Conservation (phyloP, 179 eudicot genomes). For the Silene noctiflora region DNA sequence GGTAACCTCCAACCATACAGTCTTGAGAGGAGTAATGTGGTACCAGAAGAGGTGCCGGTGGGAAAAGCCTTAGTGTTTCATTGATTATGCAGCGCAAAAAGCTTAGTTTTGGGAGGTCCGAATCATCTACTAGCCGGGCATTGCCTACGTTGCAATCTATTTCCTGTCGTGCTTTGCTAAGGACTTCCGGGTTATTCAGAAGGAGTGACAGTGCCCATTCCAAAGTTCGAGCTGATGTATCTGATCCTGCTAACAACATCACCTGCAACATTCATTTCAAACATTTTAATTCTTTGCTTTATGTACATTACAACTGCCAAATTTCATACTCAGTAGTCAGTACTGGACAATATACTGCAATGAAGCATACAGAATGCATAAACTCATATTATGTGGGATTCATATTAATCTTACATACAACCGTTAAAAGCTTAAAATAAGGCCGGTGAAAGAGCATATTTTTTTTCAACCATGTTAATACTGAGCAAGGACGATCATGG, state of each 20-base stretch:
- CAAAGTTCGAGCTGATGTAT: conserved; percentile 24
- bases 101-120: conserved; percentile 19
- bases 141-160: conserved; percentile 19
- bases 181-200: conserved; percentile 26
- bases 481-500: no score
- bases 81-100: conserved; percentile 22
- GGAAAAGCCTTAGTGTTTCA: conserved; percentile 30
- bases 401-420: not conserved
- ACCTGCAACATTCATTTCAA: conserved; percentile 11
- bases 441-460: not conserved
- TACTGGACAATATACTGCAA: no score
- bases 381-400: not conserved
- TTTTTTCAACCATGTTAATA: no score
- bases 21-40: conserved; percentile 32
- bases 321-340: not conserved
- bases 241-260: conserved; percentile 26
- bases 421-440: not conserved
- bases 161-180: conserved; percentile 23
- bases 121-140: conserved; percentile 20
- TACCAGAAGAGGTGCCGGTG: conserved; percentile 21
- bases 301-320: not conserved
- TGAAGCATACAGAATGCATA: not conserved
- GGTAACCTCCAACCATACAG: conserved; percentile 22
- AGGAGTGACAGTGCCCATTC: conserved; percentile 31
- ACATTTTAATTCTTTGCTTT: not conserved